phyloP scores from a whole-genome alignment of 2,329 filamentous ascomycete species.

The Sporothrix pallida region DNA sequence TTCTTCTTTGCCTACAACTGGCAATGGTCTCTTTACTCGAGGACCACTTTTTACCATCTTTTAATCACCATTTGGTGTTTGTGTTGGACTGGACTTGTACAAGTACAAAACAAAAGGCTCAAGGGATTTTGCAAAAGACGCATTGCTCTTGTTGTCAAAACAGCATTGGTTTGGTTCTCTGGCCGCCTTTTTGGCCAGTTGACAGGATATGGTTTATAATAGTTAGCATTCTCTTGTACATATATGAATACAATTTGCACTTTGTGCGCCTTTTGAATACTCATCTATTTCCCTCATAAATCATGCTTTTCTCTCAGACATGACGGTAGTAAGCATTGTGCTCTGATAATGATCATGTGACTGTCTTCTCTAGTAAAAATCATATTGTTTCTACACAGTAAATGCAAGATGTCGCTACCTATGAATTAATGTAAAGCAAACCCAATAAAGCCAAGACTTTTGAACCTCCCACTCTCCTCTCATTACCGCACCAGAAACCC shows the following conservation, averaged over 20 bases:
- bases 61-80: slow-evolving; percentile 7
- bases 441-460: slow-evolving; percentile 1
- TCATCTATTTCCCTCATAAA: too few relatives aligned
- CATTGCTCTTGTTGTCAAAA: neutral
- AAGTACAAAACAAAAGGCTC: neutral
- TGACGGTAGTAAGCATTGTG: too few relatives aligned
- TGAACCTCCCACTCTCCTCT: neutral
- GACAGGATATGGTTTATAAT: neutral
- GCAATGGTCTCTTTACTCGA: neutral
- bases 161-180: neutral
- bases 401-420: slow-evolving; percentile 20
- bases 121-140: neutral
- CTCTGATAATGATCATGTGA: too few relatives aligned
- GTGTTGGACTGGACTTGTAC: slow-evolving; percentile 16
- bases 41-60: neutral
- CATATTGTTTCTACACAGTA: neutral
- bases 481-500: slow-evolving; percentile 53
- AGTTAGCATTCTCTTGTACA: slow-evolving; percentile 6
- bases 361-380: neutral
- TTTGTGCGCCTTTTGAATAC: neutral
- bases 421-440: neutral
- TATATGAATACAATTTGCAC: slow-evolving; percentile 5
- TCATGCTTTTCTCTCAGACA: too few relatives aligned
- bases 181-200: neutral
- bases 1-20: neutral